Conservation (phyloP, 768 basidiomycete genomes). For the Mycena pura region DNA sequence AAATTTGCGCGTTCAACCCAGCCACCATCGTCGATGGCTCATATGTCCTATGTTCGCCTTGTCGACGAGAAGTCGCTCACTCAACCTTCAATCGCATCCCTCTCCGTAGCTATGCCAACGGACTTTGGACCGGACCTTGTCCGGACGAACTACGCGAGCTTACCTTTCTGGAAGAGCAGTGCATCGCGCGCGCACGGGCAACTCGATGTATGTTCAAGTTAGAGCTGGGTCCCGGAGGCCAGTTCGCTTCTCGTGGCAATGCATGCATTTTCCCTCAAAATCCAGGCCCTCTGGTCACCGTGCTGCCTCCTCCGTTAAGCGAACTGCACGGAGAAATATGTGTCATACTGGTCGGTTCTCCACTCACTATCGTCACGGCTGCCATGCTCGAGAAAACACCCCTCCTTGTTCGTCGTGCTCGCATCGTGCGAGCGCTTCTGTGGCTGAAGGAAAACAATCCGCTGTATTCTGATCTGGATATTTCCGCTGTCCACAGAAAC, state of each 20-base stretch:
- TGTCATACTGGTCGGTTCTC: slow-evolving; percentile 30
- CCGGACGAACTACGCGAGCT: slow-evolving; percentile 21
- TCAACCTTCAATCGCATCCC: slow-evolving; percentile 20
- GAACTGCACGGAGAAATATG: slow-evolving; percentile 25
- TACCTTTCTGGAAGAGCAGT: slow-evolving; percentile 30
- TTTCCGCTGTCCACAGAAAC: background rate
- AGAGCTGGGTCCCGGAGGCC: slow-evolving; percentile 19
- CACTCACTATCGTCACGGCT: slow-evolving; percentile 19
- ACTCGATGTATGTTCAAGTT: slow-evolving; percentile 29
- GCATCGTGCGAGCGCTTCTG: background rate
- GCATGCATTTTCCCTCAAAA: slow-evolving; percentile 30
- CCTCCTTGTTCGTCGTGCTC: slow-evolving; percentile 19
- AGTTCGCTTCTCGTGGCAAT: slow-evolving; percentile 30
- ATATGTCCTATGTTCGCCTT: slow-evolving; percentile 14
- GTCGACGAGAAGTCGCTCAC: slow-evolving; percentile 5
- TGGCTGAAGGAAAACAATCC: slow-evolving; percentile 26
- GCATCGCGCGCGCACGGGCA: slow-evolving; percentile 23
- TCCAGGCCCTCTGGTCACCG: slow-evolving; percentile 1
- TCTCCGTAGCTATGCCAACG: slow-evolving; percentile 31
- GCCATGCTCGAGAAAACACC: slow-evolving; percentile 22
- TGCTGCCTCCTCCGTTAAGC: slow-evolving; percentile 23
- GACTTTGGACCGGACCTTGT: slow-evolving; percentile 26
- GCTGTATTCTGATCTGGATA: slow-evolving; percentile 23
- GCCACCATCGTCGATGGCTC: background rate
- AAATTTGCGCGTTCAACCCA: background rate